Conservation (phyloP, 2,329 filamentous ascomycete species). For the Thielaviopsis populi region DNA sequence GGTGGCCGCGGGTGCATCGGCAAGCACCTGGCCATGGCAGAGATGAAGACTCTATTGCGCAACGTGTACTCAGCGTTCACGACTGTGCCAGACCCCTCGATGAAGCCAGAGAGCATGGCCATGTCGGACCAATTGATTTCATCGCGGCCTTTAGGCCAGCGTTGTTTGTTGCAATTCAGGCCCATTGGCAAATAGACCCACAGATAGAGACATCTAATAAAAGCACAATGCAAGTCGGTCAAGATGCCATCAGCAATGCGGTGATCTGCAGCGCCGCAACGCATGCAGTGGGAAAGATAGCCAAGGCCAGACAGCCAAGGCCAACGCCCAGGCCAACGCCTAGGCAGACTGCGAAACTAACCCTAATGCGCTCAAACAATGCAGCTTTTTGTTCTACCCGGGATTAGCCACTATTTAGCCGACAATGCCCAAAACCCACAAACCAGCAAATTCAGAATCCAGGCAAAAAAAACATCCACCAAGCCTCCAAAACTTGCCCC, state of each 20-base stretch:
- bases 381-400: not conserved
- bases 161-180: slow-evolving; percentile 39
- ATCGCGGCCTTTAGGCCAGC: slow-evolving; percentile 44
- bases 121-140: slow-evolving; percentile 56
- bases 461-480: not conserved
- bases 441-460: not conserved
- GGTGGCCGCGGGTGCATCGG: slow-evolving; percentile 52
- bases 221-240: not conserved
- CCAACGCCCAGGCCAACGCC: too few species aligned
- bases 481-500: not conserved
- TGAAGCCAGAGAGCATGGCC: slow-evolving; percentile 42
- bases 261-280: not conserved
- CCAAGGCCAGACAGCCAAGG: too few species aligned
- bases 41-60: slow-evolving; percentile 52
- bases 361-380: not conserved
- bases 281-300: too few species aligned
- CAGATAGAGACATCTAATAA: not conserved
- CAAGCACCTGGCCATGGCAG: slow-evolving; percentile 48
- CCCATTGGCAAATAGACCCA: slow-evolving; percentile 21
- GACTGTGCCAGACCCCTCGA: slow-evolving; percentile 39
- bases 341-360: not conserved
- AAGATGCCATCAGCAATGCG: not conserved
- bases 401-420: not conserved
- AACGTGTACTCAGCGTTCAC: slow-evolving; percentile 45
- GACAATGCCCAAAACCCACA: not conserved